Base-by-base conservation (phyloP, 1,284 basidiomycete genomes). In the Trichosporon sp. region DNA sequence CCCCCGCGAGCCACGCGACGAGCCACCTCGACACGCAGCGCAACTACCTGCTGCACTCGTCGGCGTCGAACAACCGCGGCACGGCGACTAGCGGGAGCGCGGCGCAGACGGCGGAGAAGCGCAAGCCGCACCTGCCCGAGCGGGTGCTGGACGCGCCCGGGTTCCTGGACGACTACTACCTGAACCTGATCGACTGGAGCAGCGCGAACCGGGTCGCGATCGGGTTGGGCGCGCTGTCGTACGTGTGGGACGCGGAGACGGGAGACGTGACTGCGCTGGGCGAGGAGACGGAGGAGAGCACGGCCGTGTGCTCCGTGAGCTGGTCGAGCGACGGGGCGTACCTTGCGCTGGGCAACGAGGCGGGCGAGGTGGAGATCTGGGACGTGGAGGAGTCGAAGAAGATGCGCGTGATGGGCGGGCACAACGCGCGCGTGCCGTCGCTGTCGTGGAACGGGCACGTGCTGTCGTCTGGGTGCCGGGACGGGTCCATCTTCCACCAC, bases 141-240 rank as follows among this genome's bases (percentile, higher is more conserved):
- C 88, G 93, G 27, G 93, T 98, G 2, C 87, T 99, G 12, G 97
- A 99, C 77, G 97, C 97, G 0, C 95, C 95, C 0, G 93, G 92
- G 1, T 91, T 98, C 85, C 88, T 92, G 51, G 94, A 98, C 75
- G 97, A 99, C 83, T 99, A 97, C 82, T 99, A 99, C 81, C 89
- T 98, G 76, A 99, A 99, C 81, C 86, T 99, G 38, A 84, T 98
- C 68, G 88, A 91, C 56, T 99, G 96, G 96, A 92, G 91, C 42
- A 87, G 87, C 34, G 88, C 88, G 69, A 98, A 99, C 82, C 85
- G 90, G 35, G 88, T 98, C 3, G 93, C 92, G 0, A 94, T 98
- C 69, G 95, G 92, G 0, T 87, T 98, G 3, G 91, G 89, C 32
- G 88, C 90, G 56, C 86, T 87, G 64, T 91, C 91, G 0, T 98